Evolutionary conservation across 257 asterid species (phyloP).

Genomic region (Solanum pinnatisectum): DNA sequence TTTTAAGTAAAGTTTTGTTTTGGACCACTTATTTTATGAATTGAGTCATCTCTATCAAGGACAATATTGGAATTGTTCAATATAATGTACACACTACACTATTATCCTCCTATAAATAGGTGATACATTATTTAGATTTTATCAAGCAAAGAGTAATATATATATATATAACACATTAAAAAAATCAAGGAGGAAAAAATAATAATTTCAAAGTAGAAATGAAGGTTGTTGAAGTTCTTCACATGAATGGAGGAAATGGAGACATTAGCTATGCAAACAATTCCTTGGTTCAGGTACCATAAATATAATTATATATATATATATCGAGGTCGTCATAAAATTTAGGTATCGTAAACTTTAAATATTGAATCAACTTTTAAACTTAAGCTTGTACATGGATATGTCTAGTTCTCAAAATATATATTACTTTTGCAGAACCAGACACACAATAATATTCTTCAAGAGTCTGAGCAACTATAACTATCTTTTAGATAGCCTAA

Average conservation of each 20-base stretch:
- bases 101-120: neutral
- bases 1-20: neutral
- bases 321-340: too few species aligned
- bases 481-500: too few species aligned
- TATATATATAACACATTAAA: neutral
- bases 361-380: too few species aligned
- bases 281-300: conserved; percentile 40
- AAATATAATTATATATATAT: neutral
- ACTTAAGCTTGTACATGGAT: neutral
- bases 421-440: neutral
- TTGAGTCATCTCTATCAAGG: neutral
- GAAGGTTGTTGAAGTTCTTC: conserved; percentile 41
- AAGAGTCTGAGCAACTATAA: too few species aligned
- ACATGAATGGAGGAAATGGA: conserved; percentile 53
- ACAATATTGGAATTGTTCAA: neutral
- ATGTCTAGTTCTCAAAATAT: neutral
- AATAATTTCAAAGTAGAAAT: neutral
- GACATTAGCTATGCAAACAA: conserved; percentile 47
- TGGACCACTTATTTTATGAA: neutral
- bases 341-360: rapidly evolving
- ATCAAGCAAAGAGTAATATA: neutral
- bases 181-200: neutral
- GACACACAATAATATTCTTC: neutral
- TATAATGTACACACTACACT: neutral
- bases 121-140: neutral